These are phyloP conservation scores for Aspergillus pseudoglaucus DNA, from an alignment of 2,329 filamentous ascomycete species.

Conservation along the genomic window DNA sequence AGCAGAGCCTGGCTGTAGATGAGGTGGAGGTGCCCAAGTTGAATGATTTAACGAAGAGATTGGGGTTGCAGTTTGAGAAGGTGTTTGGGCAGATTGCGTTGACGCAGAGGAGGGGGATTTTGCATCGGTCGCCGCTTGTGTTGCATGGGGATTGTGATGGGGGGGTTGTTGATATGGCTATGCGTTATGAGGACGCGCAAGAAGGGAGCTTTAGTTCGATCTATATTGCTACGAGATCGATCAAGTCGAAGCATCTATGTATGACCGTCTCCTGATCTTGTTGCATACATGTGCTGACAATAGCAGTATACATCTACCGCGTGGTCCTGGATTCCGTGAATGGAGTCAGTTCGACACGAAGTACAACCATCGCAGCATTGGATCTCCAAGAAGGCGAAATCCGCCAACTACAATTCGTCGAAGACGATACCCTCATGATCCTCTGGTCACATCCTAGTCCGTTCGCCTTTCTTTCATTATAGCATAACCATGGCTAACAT, in stretches of 20 bases:
- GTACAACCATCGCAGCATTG: conserved; percentile 24
- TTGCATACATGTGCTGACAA: background rate
- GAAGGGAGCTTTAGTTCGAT: conserved; percentile 21
- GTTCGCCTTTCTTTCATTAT: background rate
- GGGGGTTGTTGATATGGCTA: conserved; percentile 49
- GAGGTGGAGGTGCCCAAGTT: conserved; percentile 54
- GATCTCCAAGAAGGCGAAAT: conserved; percentile 29
- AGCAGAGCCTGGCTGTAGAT: conserved; percentile 42
- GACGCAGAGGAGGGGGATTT: conserved; percentile 61
- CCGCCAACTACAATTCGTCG: conserved; percentile 62
- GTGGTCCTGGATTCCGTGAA: conserved; percentile 49
- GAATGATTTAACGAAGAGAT: conserved; percentile 56
- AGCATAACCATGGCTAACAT: background rate
- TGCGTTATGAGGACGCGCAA: conserved; percentile 43
- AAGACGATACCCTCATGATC: conserved; percentile 55
- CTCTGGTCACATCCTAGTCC: conserved; percentile 43
- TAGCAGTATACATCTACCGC: conserved; percentile 53
- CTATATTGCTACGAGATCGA: conserved; percentile 30
- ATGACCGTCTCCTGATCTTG: conserved; percentile 6
- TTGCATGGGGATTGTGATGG: conserved; percentile 36
- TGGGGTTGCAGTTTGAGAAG: conserved; percentile 52
- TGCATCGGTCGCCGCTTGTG: conserved; percentile 54
- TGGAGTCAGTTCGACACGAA: conserved; percentile 49
- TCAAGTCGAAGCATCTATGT: conserved; percentile 28
- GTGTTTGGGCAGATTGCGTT: conserved; percentile 65